phyloP scores from a whole-genome alignment of 2,329 filamentous ascomycete species.

The Neopestalotiopsis sp. region DNA sequence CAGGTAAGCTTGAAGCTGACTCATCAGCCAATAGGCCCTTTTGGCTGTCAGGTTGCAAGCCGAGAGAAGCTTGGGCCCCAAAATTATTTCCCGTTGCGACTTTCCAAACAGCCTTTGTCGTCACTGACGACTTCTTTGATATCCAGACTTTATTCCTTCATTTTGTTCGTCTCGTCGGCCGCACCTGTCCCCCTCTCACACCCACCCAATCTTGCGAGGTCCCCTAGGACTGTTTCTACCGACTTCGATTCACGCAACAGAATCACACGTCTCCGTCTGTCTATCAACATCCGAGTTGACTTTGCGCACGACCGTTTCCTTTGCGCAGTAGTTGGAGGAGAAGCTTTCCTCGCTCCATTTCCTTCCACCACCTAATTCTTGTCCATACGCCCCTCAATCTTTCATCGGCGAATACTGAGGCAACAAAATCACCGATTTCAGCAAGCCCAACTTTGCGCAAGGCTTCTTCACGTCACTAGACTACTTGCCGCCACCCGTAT shows the following conservation, averaged over 20 bases:
- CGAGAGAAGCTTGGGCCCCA: conserved; percentile 15
- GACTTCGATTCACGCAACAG: neutral
- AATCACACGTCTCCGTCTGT: neutral
- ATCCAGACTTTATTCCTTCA: conserved; percentile 7
- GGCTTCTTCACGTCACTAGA: neutral
- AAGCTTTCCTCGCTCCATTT: neutral
- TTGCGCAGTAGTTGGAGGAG: neutral
- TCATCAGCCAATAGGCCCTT: neutral
- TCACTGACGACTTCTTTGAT: conserved; percentile 14
- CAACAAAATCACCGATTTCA: neutral
- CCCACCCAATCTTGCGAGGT: neutral
- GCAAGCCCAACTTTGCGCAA: neutral
- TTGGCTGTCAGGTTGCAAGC: neutral
- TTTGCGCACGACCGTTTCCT: neutral
- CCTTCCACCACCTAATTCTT: neutral
- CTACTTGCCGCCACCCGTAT: neutral
- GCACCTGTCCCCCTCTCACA: neutral
- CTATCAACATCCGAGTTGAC: neutral
- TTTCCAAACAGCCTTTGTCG: conserved; percentile 15
- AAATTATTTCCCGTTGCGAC: conserved; percentile 1
- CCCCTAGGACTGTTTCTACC: neutral
- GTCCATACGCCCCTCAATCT: neutral
- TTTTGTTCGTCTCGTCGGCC: neutral
- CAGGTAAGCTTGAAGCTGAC: conserved; percentile 5
- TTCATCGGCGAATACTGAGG: neutral